phyloP scores from a whole-genome alignment of 1,284 basidiomycete genomes.

The Agaricales sp. region DNA sequence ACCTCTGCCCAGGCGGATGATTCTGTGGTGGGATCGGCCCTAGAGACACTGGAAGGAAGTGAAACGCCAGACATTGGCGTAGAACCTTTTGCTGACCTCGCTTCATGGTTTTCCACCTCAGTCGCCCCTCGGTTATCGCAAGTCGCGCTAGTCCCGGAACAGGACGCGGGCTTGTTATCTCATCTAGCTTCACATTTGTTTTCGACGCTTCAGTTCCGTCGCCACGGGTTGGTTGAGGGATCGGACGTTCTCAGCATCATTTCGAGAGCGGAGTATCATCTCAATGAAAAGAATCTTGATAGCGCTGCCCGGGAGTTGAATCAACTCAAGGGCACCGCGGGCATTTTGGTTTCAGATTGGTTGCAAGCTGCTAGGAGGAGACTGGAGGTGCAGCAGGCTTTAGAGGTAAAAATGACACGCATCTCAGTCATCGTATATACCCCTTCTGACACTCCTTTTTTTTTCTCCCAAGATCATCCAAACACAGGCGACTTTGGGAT shows the following conservation, averaged over 20 bases:
- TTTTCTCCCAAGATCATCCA: slow-evolving; percentile 62
- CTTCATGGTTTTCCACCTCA: slow-evolving; percentile 81
- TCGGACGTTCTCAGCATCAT: slow-evolving; percentile 82
- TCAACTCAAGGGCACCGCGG: slow-evolving; percentile 80
- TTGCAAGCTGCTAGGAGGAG: slow-evolving; percentile 81
- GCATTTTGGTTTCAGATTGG: slow-evolving; percentile 83
- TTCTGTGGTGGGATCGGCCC: slow-evolving; percentile 52
- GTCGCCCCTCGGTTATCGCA: slow-evolving; percentile 81
- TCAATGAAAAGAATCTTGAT: slow-evolving; percentile 92
- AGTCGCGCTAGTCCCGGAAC: slow-evolving; percentile 86
- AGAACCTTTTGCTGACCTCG: slow-evolving; percentile 82
- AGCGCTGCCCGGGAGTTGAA: slow-evolving; percentile 88
- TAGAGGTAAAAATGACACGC: slow-evolving; percentile 55
- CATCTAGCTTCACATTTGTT: slow-evolving; percentile 78
- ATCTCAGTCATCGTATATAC: slow-evolving; percentile 1
- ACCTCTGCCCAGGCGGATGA: slow-evolving; percentile 58
- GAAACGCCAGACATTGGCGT: slow-evolving; percentile 80
- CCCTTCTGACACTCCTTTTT: slow-evolving; percentile 6
- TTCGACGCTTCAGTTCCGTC: slow-evolving; percentile 70
- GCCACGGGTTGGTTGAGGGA: slow-evolving; percentile 68
- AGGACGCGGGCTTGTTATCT: slow-evolving; percentile 79
- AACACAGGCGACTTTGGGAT: slow-evolving; percentile 61
- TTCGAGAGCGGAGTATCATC: slow-evolving; percentile 82
- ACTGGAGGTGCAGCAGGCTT: slow-evolving; percentile 87
- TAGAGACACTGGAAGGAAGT: slow-evolving; percentile 65